Base-by-base conservation (phyloP, 2,329 filamentous ascomycete genomes). In the Alternaria infectoria region DNA sequence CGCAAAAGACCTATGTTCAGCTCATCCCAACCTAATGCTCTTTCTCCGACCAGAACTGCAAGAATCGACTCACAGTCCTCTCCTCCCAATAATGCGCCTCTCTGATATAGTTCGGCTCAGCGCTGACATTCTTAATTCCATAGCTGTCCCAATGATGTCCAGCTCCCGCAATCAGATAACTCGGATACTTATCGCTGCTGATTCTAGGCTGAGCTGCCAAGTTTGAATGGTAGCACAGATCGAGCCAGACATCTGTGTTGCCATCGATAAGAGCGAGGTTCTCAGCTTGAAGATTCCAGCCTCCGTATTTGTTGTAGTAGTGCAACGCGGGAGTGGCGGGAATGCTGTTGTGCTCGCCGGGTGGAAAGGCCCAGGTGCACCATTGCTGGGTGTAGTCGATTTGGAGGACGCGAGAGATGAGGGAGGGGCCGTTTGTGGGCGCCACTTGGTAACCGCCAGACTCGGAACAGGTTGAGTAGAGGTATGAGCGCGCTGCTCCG, bases 141-240 rank as follows among this genome's bases (percentile, higher is more conserved):
- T 76, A 78, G 52, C 81, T 83, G 62, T 85, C 84, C 84, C 84
- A 86, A 69, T 86, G 84, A 72, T 87, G 85, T 1, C 85, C 85
- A 0, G 80, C 82, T 2, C 84, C 84, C 0, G 82, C 80, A 62
- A 87, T 86, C 17, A 87, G 72, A 57, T 83, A 79, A 56, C 84
- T 82, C 1, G 85, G 83, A 61, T 83, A 79, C n/a, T 83, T 76
- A 59, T 85, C 81, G 0, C 79, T 79, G 9, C 77, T 78, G 5
- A 77, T 72, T 7, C 80, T 72, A 6, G 68, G 62, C 46, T 74
- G 73, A 6, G 81, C 76, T 4, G 81, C 82, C 13, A 81, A 68
- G 46, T 80, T 76, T 0, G 83, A 84, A 62, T 87, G 85, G 65
- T 85, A 86, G 69, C 83, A 85, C 4, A 86, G 66, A 52, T 84